These are phyloP conservation scores for Ichthyophthirius multifiliis DNA, from an alignment of 169 alveolate species.

Conservation along the genomic window DNA sequence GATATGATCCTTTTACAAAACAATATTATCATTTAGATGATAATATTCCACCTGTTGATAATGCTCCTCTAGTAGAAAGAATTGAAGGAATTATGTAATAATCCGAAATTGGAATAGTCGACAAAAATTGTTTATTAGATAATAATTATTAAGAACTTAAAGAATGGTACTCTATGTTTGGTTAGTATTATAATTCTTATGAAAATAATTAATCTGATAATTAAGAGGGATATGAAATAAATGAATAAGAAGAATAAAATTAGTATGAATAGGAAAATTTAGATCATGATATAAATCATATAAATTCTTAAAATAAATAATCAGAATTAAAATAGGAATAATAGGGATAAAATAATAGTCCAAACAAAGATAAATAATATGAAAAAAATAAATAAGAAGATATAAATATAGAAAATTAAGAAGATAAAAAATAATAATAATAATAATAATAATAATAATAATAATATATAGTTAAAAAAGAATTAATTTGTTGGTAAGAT, in stretches of 20 bases:
- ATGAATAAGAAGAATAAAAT: conserved; percentile 28
- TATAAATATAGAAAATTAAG: conserved; percentile 22
- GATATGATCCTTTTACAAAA: conserved; percentile 56
- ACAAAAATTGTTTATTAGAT: conserved; percentile 66
- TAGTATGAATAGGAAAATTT: neutral
- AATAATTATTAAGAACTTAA: conserved; percentile 6
- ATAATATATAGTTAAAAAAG: neutral
- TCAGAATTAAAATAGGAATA: neutral
- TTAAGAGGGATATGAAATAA: conserved; percentile 23
- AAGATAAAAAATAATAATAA: conserved; percentile 9
- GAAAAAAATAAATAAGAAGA: conserved; percentile 14
- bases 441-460: conserved; percentile 22
- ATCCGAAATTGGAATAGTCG: conserved; percentile 57
- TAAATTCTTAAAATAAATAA: too few species aligned
- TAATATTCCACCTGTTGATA: conserved; percentile 71
- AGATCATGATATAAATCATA: too few species aligned
- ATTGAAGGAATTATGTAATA: conserved; percentile 56
- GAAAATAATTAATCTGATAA: conserved; percentile 37
- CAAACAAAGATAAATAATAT: neutral
- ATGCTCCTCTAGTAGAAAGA: conserved; percentile 75
- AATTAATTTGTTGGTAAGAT: neutral
- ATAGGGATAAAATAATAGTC: neutral
- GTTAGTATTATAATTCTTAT: conserved; percentile 37
- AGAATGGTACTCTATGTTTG: conserved; percentile 48
- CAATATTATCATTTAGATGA: conserved; percentile 75